These are phyloP conservation scores for Rhodotorula mucilaginosa DNA, from an alignment of 1,284 basidiomycete species.

Conservation along the genomic window DNA sequence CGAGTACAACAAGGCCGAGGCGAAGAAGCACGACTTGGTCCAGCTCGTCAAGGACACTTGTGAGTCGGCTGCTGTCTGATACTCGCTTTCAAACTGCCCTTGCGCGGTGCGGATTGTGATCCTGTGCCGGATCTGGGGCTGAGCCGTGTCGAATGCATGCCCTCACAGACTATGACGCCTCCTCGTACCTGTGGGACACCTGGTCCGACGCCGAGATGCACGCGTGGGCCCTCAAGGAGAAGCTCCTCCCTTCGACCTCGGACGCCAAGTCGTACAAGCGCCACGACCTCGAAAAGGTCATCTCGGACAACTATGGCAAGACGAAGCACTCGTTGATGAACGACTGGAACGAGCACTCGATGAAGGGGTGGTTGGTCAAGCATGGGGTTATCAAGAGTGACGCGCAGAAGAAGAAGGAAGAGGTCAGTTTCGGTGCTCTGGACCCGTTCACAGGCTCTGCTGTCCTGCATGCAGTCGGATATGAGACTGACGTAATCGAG, in stretches of 20 bases:
- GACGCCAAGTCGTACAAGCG: constrained; percentile 50
- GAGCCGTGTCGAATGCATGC: not conserved
- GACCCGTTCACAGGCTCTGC: not conserved
- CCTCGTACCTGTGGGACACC: constrained; percentile 39
- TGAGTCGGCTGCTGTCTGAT: constrained; percentile 3
- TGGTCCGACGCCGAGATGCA: constrained; percentile 64
- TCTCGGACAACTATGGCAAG: constrained; percentile 71
- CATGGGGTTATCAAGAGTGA: constrained; percentile 69
- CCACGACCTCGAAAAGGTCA: constrained; percentile 72
- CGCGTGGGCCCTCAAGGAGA: constrained; percentile 44
- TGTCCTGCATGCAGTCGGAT: no score
- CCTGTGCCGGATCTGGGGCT: not conserved
- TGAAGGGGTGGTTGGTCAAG: constrained; percentile 72
- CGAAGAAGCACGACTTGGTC: constrained; percentile 58
- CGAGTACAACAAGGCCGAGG: constrained; percentile 53
- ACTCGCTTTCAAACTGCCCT: no score
- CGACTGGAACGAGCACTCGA: constrained; percentile 74
- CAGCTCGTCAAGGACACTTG: constrained; percentile 65
- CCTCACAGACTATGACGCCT: constrained; percentile 40
- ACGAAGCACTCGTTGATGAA: constrained; percentile 66
- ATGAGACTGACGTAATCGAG: not conserved
- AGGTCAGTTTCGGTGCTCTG: constrained; percentile 19
- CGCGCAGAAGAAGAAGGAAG: constrained; percentile 54
- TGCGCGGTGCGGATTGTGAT: not conserved
- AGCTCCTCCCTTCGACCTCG: constrained; percentile 26